A percentile compares a stretch with the other conserved stretches of the same genome.
Evolutionary conservation across 139 green algal genomes (phyloP).

Genomic region (Klebsormidium nitens): DNA sequence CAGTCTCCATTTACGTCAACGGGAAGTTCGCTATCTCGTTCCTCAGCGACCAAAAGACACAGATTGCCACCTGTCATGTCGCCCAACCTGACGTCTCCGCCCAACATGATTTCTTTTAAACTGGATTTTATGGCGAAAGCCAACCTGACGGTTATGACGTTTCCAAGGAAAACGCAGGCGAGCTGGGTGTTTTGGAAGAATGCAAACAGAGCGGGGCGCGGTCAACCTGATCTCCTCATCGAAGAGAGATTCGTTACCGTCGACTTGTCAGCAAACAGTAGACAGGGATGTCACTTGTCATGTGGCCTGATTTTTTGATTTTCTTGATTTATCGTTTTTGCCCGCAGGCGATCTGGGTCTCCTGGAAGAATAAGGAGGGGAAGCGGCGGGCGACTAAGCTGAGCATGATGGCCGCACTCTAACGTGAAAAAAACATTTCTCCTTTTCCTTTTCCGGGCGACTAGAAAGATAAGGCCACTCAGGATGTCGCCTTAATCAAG

Average conservation of each 20-base stretch:
- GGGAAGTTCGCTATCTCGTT: no score
- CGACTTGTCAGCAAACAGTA: no score
- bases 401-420: constrained; percentile 24
- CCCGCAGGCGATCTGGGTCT: neutral
- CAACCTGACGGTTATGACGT: no score
- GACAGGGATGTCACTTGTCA: no score
- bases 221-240: neutral
- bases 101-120: no score
- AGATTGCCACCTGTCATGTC: no score
- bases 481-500: constrained; percentile 5
- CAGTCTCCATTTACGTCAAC: no score
- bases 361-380: constrained; percentile 11
- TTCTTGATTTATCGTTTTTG: neutral
- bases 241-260: neutral
- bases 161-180: neutral
- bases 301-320: neutral
- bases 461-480: no score
- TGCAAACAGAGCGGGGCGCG: neutral
- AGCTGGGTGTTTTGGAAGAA: neutral
- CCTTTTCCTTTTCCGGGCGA: constrained; percentile 3
- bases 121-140: no score
- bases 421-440: constrained; percentile 4
- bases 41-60: no score
- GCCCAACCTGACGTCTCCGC: no score
- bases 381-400: neutral